These are phyloP conservation scores for Ramaria rubella DNA, from an alignment of 768 basidiomycete genomes.

Conservation along the genomic window DNA sequence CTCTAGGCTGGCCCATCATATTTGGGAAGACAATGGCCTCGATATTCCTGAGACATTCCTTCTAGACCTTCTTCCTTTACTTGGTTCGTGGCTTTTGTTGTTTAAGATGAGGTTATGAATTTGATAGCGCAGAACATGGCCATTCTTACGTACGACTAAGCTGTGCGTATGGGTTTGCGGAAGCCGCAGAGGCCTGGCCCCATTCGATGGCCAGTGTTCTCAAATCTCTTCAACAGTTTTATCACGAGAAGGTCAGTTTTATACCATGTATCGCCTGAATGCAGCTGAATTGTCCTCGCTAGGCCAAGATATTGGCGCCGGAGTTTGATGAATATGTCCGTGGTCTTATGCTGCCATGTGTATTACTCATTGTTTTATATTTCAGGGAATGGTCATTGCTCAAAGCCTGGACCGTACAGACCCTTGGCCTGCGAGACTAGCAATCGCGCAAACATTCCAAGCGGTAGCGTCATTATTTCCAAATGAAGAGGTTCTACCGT, in stretches of 20 bases:
- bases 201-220: constrained; percentile 38
- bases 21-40: constrained; percentile 96
- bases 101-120: background rate
- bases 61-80: constrained; percentile 48
- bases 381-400: constrained; percentile 90
- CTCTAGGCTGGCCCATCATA: constrained; percentile 63
- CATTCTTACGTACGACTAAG: constrained; percentile 75
- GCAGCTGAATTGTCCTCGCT: background rate
- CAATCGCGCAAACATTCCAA: constrained; percentile 63
- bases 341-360: constrained; percentile 3
- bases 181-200: constrained; percentile 69
- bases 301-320: constrained; percentile 83
- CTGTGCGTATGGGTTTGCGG: constrained; percentile 65
- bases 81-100: constrained; percentile 45
- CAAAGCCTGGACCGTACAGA: constrained; percentile 81
- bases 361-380: background rate
- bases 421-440: constrained; percentile 80
- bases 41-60: constrained; percentile 73
- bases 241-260: constrained; percentile 67
- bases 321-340: constrained; percentile 90
- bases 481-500: constrained; percentile 49
- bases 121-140: constrained; percentile 52
- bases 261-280: background rate
- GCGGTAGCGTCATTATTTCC: constrained; percentile 61
- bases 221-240: constrained; percentile 55